Evolutionary conservation across 2,329 filamentous ascomycete species (phyloP), one percentile per base, ranked within the genome.

Genomic region (Calonectria hongkongensis): DNA sequence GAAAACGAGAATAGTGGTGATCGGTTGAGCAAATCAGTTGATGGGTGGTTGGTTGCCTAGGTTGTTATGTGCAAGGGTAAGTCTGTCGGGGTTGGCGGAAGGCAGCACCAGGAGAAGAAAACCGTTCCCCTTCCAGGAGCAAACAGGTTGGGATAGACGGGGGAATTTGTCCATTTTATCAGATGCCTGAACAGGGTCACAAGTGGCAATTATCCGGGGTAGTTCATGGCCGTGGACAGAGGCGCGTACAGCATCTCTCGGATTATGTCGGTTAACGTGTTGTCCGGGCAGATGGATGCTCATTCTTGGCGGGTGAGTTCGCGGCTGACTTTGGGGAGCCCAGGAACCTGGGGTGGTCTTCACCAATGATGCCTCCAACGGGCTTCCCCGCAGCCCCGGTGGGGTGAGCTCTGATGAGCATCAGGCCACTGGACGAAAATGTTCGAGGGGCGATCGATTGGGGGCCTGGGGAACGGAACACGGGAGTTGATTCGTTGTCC

Each of bases 281-380:
- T n/a, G 39, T 43, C 36, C 74, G 71, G 74, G 63, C 68, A 72
- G 62, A 68, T 66, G 74, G 74, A 74, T 69, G 27, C 27, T 13
- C 41, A 27, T 16, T n/a, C 62, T 54, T 63, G 71, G 67, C 67
- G 45, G 27, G 51, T 25, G 41, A 36, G 60, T 70, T 66, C 62
- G 45, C 25, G 43, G 41, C 30, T 48, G 48, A 27, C 45, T 36
- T 15, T 25, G 28, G 58, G 39, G 41, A 50, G 15, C 28, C 56
- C 54, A 63, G 33, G 13, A 45, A 25, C 16, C 12, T 10, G 33
- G 25, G 43, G 45, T 15, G 5, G 28, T 45, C 10, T 58, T 63
- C 12, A 21, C 51, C 56, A 71, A 70, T 60, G 27, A 39, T 56
- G 60, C 27, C 60, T 62, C 60, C 66, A 69, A 50, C 33, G 18